These are phyloP conservation scores for Fusarium sp. DNA, from an alignment of 2,329 filamentous ascomycete genomes.

Conservation along the genomic window DNA sequence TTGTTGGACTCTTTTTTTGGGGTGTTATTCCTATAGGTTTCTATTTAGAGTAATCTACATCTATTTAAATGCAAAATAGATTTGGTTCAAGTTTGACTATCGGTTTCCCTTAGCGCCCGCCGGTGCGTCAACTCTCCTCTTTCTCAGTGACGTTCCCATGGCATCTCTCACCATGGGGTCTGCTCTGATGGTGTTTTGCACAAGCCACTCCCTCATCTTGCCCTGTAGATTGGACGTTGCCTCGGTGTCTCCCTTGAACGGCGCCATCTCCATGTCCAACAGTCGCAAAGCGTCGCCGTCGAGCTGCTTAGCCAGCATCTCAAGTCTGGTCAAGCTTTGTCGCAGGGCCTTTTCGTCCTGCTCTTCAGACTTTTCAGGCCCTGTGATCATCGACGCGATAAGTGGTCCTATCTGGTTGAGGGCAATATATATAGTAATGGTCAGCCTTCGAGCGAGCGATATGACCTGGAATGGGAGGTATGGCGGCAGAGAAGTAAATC, in stretches of 20 bases:
- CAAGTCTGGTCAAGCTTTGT: slow-evolving; percentile 73
- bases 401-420: slow-evolving; percentile 82
- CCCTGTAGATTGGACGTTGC: slow-evolving; percentile 66
- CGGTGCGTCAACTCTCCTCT: slow-evolving; percentile 68
- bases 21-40: slow-evolving; percentile 19
- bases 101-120: slow-evolving; percentile 65
- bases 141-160: slow-evolving; percentile 72
- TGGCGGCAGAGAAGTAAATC: slow-evolving; percentile 59
- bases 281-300: slow-evolving; percentile 76
- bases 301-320: slow-evolving; percentile 64
- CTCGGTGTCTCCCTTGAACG: slow-evolving; percentile 77
- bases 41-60: slow-evolving; percentile 21
- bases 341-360: slow-evolving; percentile 61
- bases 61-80: slow-evolving; percentile 31
- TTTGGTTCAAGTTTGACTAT: slow-evolving; percentile 27
- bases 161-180: slow-evolving; percentile 86
- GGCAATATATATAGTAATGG: slow-evolving; percentile 83
- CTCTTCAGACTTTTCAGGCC: slow-evolving; percentile 36
- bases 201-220: slow-evolving; percentile 85
- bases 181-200: slow-evolving; percentile 82
- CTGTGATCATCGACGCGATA: slow-evolving; percentile 53
- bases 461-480: slow-evolving; percentile 89
- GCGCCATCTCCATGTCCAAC: slow-evolving; percentile 80
- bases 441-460: slow-evolving; percentile 75
- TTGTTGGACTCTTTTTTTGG: slow-evolving; percentile 3